Conservation (phyloP, 2,329 filamentous ascomycete species). For the Fusarium temperatum region DNA sequence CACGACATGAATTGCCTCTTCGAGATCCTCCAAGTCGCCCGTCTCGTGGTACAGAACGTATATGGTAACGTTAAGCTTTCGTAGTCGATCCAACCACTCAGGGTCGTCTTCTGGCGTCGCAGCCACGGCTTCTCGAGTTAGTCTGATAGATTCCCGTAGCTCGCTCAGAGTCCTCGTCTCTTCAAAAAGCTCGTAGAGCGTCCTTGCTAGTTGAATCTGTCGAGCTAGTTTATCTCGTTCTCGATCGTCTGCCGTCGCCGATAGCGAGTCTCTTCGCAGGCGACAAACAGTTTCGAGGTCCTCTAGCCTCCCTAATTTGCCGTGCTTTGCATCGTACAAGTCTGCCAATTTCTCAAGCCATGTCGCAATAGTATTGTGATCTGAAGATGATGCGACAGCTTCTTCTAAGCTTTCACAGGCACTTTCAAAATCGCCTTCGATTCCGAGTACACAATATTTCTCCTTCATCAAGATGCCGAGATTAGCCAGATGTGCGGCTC, state of each 20-base stretch:
- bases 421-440: neutral
- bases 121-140: neutral
- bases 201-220: neutral
- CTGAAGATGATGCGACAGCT: neutral
- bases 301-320: neutral
- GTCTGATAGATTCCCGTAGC: neutral
- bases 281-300: neutral
- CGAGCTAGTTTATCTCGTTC: neutral
- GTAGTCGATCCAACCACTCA: neutral
- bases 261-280: neutral
- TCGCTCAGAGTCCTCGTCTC: fast-evolving
- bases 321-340: neutral
- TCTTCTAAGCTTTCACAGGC: neutral
- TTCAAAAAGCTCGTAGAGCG: neutral
- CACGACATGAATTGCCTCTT: neutral
- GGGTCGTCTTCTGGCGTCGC: neutral
- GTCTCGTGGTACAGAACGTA: neutral
- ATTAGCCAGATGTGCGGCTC: neutral
- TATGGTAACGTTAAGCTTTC: neutral
- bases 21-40: fast-evolving
- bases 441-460: neutral
- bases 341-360: neutral
- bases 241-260: neutral
- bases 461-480: neutral
- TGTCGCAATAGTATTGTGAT: neutral